A percentile compares a stretch with the other conserved stretches of the same genome.
phyloP scores from a whole-genome alignment of 2,329 filamentous ascomycete species.

The Chaetomium sp. region DNA sequence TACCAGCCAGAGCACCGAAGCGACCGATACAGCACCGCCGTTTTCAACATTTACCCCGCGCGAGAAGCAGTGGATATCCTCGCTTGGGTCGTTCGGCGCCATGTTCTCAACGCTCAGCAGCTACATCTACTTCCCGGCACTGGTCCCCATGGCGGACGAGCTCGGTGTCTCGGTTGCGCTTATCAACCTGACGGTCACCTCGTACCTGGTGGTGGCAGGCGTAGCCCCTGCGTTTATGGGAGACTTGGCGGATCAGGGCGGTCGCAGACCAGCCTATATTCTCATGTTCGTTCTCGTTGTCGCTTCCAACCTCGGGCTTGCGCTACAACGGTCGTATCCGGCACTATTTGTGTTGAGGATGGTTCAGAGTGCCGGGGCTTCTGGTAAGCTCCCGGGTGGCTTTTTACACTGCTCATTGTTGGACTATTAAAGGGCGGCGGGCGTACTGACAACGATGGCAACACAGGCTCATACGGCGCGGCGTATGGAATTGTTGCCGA shows the following conservation, averaged over 20 bases:
- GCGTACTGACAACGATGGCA: neutral
- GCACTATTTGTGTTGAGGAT: constrained; percentile 47
- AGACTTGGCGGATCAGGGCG: constrained; percentile 47
- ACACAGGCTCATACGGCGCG: constrained; percentile 46
- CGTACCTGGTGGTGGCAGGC: constrained; percentile 48
- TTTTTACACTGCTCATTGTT: no score
- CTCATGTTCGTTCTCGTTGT: constrained; percentile 48
- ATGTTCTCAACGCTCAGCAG: constrained; percentile 42
- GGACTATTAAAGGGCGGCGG: no score
- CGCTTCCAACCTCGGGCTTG: constrained; percentile 48
- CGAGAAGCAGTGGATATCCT: neutral
- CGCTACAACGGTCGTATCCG: constrained; percentile 36
- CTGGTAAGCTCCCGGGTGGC: neutral
- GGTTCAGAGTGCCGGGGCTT: constrained; percentile 33
- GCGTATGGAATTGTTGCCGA: constrained; percentile 58
- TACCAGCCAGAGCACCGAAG: neutral
- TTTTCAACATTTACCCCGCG: neutral
- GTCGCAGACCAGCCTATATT: constrained; percentile 49
- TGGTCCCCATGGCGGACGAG: constrained; percentile 41
- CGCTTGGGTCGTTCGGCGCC: constrained; percentile 30
- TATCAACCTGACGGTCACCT: constrained; percentile 48
- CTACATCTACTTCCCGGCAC: constrained; percentile 49
- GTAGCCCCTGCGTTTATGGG: constrained; percentile 39
- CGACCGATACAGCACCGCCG: neutral
- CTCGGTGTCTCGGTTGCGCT: constrained; percentile 31